phyloP scores from a whole-genome alignment of 1,284 basidiomycete species.

The Ustilago sp. region DNA sequence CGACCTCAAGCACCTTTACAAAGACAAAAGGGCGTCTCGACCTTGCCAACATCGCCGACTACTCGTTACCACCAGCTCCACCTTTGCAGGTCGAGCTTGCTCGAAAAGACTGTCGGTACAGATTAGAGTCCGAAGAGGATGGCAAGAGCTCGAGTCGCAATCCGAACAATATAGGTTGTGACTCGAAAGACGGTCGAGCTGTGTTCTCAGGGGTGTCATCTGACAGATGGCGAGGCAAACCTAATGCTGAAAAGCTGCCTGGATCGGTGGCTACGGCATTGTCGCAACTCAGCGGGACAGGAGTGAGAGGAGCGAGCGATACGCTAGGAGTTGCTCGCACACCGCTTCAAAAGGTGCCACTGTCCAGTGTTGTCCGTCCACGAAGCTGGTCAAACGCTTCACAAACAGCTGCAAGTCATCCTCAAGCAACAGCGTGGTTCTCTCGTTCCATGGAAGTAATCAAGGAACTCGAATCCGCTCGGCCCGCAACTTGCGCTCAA shows the following conservation, averaged over 20 bases:
- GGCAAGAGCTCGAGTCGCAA: constrained; percentile 9
- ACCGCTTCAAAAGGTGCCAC: constrained; percentile 18
- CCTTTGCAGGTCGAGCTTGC: constrained; percentile 37
- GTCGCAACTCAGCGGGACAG: background rate
- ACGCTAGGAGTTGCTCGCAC: background rate
- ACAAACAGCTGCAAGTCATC: background rate
- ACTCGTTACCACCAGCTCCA: constrained; percentile 28
- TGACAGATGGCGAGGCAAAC: background rate
- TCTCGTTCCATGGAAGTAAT: background rate
- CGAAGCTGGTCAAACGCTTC: constrained; percentile 23
- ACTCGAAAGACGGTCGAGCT: background rate
- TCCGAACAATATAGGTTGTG: background rate
- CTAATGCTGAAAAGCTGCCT: background rate
- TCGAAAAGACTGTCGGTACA: constrained; percentile 20
- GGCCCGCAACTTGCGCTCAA: background rate
- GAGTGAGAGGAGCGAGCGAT: background rate
- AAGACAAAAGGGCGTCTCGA: constrained; percentile 7
- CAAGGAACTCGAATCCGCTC: background rate
- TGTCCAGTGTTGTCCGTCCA: constrained; percentile 25
- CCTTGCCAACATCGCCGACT: constrained; percentile 7
- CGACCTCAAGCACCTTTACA: background rate
- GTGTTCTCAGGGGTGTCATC: background rate
- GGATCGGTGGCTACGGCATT: background rate
- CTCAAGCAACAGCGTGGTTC: background rate
- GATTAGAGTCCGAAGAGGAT: constrained; percentile 24